Conservation (phyloP, 129 eudicot species). For the Tagetes erecta region DNA sequence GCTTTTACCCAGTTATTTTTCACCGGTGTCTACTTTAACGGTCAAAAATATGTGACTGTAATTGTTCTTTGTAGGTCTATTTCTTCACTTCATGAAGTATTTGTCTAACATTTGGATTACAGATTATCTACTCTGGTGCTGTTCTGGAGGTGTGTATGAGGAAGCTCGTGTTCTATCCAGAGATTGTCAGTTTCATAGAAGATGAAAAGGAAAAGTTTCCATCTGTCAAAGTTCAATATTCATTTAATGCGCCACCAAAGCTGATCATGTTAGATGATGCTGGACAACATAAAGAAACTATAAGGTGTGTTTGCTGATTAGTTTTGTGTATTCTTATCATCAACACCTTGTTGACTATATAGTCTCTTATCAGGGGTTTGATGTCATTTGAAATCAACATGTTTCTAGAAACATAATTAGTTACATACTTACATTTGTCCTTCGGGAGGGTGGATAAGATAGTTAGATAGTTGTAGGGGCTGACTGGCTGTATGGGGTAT, state of each 20-base stretch:
- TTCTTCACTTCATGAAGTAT: background rate
- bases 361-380: slow-evolving; percentile 15
- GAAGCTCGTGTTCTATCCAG: slow-evolving; percentile 92
- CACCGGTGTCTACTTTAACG: background rate
- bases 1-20: background rate
- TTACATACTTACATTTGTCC: background rate
- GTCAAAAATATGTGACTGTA: background rate
- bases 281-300: slow-evolving; percentile 72
- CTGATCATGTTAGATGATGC: slow-evolving; percentile 90
- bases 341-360: background rate
- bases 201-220: slow-evolving; percentile 88
- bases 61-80: background rate
- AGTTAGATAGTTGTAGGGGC: background rate
- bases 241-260: slow-evolving; percentile 89
- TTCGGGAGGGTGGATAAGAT: background rate
- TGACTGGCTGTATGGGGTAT: background rate
- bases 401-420: background rate
- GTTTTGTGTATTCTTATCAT: slow-evolving; percentile 16
- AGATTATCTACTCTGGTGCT: slow-evolving; percentile 82
- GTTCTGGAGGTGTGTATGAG: slow-evolving; percentile 90
- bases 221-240: slow-evolving; percentile 68
- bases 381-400: background rate
- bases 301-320: slow-evolving; percentile 51
- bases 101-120: slow-evolving; percentile 33
- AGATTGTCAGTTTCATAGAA: slow-evolving; percentile 84